These are phyloP conservation scores for Meyerozyma guilliermondii DNA, from an alignment of 1,139 yeast species.

Conservation along the genomic window DNA sequence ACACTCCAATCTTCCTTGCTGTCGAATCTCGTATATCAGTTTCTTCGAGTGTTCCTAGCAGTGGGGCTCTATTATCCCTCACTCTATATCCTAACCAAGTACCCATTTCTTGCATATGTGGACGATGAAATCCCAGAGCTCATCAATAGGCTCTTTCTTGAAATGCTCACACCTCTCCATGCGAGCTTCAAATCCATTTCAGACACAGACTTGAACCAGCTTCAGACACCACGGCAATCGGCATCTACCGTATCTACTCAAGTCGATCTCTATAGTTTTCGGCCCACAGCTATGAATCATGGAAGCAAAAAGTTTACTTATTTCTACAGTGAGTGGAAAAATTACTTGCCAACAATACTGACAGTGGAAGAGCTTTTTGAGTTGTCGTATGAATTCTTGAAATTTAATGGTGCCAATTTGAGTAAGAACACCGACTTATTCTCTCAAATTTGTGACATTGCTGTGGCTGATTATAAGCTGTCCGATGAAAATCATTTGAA, in stretches of 20 bases:
- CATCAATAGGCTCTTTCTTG: conserved; percentile 46
- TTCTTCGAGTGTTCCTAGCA: conserved; percentile 51
- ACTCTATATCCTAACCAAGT: conserved; percentile 51
- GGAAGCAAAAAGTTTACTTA: conserved; percentile 34
- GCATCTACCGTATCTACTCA: conserved; percentile 23
- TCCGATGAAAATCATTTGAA: conserved; percentile 19
- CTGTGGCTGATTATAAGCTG: conserved; percentile 29
- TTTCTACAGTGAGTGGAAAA: conserved; percentile 51
- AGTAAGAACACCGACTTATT: conserved; percentile 46
- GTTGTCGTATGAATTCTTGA: conserved; percentile 45
- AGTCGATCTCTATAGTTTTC: conserved; percentile 22
- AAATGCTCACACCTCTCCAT: conserved; percentile 50
- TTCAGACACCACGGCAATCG: conserved; percentile 20
- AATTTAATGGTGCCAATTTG: conserved; percentile 55
- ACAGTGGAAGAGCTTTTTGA: conserved; percentile 41
- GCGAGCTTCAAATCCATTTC: conserved; percentile 13
- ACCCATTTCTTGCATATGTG: conserved; percentile 59
- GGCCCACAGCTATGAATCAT: conserved; percentile 24
- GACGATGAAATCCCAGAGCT: conserved; percentile 49
- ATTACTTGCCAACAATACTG: conserved; percentile 31
- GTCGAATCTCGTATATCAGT: conserved; percentile 26
- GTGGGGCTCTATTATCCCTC: conserved; percentile 66
- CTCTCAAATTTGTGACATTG: conserved; percentile 59
- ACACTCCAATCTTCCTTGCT: conserved; percentile 15
- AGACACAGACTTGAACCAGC: conserved; percentile 14